Base-by-base conservation (phyloP, 352 stramenopile genomes). In the Globisporangium heterothallicum region DNA sequence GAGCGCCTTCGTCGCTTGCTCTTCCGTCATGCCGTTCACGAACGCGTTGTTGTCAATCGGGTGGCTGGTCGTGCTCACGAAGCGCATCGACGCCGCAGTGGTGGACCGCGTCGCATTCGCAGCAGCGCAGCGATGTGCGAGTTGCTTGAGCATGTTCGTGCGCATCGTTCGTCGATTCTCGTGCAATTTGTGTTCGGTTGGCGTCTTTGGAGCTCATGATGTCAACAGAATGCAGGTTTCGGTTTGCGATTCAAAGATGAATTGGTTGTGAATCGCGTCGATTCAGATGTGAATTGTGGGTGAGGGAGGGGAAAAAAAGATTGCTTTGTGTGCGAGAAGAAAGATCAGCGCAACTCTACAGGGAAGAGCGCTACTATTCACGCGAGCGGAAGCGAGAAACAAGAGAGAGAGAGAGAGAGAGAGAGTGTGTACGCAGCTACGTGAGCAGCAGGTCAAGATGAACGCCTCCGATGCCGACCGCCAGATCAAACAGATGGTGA, bases 401-500 rank as follows among this genome's bases (percentile, higher is more conserved):
- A 51, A n/a, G 30, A 9, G 27, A 27, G 35, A n/a, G 27, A 40
- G 34, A 49, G 44, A 25, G 36, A 44, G 32, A 26, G n/a, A 35
- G 25, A 35, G n/a, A n/a, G n/a, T n/a, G n/a, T n/a, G n/a, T n/a
- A 24, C 18, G 41, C 42, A 55, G 41, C 22, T 34, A 30, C 21
- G n/a, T n/a, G n/a, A n/a, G n/a, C n/a, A n/a, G 30, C 32, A 10
- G 32, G 59, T 14, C 56, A 75, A 49, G 47, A 94, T 94, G 84
- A 94, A 88, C 69, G 73, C 76, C 43, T 78, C 64, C 51, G 84
- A 94, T 75, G 79, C 78, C 47, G 74, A 93, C 75, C 79, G 82
- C 54, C 82, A 90, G 73, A 98, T 98, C 74, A 89, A 95, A 61
- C 91, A 97, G 74, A 98, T 98, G 92, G 91, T 96, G 63, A 98